Conservation (phyloP, 768 basidiomycete genomes). For the Clavaria fumosa region DNA sequence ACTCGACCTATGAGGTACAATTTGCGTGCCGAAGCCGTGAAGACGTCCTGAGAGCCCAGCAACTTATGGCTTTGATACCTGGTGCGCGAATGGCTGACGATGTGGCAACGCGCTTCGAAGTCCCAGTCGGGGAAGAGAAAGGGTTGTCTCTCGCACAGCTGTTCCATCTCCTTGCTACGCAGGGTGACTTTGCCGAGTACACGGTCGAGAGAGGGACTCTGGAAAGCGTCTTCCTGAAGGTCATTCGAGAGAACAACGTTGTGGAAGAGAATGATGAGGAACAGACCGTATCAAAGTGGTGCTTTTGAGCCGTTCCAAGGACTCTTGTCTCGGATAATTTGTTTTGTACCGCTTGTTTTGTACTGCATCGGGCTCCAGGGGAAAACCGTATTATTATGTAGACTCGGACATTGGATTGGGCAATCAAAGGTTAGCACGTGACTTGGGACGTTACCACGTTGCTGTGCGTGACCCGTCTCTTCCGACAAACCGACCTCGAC, state of each 20-base stretch:
- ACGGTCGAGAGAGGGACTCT: constrained; percentile 38
- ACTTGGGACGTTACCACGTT: no score
- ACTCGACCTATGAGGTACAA: constrained; percentile 60
- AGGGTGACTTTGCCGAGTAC: constrained; percentile 32
- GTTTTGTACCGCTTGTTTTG: no score
- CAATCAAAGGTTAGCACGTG: no score
- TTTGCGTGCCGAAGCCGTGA: constrained; percentile 37
- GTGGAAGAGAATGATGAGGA: constrained; percentile 17
- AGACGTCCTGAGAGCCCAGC: constrained; percentile 29
- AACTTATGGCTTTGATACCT: constrained; percentile 36
- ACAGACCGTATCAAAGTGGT: no score
- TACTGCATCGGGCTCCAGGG: no score
- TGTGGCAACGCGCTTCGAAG: constrained; percentile 50
- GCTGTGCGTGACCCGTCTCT: no score
- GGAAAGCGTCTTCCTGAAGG: constrained; percentile 41
- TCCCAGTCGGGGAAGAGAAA: constrained; percentile 25
- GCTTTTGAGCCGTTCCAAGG: no score
- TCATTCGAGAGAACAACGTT: constrained; percentile 35
- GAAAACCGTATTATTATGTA: no score
- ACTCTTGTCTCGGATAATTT: no score
- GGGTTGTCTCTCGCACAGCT: constrained; percentile 28
- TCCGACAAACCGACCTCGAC: no score
- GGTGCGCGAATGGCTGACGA: constrained; percentile 41
- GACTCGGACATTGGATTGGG: no score
- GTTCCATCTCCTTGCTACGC: constrained; percentile 27